Evolutionary conservation across 2,329 filamentous ascomycete species (phyloP), one percentile per base, ranked within the genome.

Genomic region (Trichothecium sympodiale): DNA sequence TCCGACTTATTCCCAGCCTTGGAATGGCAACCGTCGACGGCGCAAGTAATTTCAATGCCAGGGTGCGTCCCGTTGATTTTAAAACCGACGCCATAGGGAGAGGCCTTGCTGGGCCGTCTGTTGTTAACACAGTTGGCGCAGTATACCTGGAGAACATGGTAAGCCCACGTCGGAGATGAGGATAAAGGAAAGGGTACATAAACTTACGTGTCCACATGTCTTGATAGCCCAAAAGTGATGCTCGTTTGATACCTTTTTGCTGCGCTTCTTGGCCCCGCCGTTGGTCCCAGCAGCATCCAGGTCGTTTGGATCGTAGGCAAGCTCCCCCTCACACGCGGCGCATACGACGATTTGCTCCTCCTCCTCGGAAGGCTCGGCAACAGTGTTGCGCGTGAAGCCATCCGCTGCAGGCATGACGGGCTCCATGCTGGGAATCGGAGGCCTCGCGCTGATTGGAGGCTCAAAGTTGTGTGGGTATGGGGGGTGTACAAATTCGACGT

Each of bases 201-300:
- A 17, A 55, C 68, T 52, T 71, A 96, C 91, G 62, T 98, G 91
- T 44, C 91, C 91, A 55, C 91, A 98, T 35, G 71, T 71, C 58
- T 88, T 94, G 26, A 91, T 70, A 1, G 91, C 81, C 87, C 88
- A 96, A 42, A 96, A 89, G 49, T 94, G 83, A 51, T 84, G 79
- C 57, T 94, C 87, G 16, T 67, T 70, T 6, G 64, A 58, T 15
- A 67, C 62, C 25, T 54, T 46, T 48, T 70, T 77, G 33, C 10
- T 25, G 61, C 35, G 60, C 28, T 61, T 68, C 43, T 48, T 59
- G 0, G 44, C 38, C 9, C 33, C 17, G n/a, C 44, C 35, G 25
- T 42, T 46, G 8, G 14, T 30, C 14, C 8, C 16, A n/a, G 17
- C 15, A 4, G 32, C 3, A 13, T 31, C 31, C 29, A 36, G 39